Conservation (phyloP, 179 eudicot genomes). For the Pouteria campechiana region DNA sequence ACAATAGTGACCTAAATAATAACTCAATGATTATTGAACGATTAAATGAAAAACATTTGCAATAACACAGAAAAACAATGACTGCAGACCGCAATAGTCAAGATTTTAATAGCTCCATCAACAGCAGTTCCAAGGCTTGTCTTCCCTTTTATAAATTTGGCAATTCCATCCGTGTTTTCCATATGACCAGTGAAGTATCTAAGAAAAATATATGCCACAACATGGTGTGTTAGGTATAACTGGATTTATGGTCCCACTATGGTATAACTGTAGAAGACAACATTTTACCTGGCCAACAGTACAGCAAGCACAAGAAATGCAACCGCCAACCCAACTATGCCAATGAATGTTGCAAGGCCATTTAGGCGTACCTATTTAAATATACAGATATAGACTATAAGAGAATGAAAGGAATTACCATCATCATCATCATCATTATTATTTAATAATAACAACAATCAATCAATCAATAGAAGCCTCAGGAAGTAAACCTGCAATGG, state of each 20-base stretch:
- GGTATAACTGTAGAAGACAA: background rate
- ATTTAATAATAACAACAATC: too few relatives aligned
- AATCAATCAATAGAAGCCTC: background rate
- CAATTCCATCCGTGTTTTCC: slow-evolving; percentile 20
- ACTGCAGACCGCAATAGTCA: slow-evolving; percentile 88
- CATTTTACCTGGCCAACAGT: slow-evolving; percentile 52
- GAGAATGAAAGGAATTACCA: background rate
- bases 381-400: background rate
- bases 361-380: slow-evolving; percentile 70
- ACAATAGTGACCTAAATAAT: slow-evolving; percentile 79
- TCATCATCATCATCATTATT: background rate
- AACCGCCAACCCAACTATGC: slow-evolving; percentile 71
- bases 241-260: background rate
- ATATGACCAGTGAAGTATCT: slow-evolving; percentile 80
- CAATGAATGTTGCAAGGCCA: slow-evolving; percentile 91
- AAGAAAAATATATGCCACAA: background rate
- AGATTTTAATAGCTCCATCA: slow-evolving; percentile 67
- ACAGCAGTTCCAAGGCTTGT: slow-evolving; percentile 52
- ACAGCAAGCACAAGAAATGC: slow-evolving; percentile 60
- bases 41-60: background rate
- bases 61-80: background rate
- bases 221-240: too few relatives aligned
- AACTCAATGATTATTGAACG: slow-evolving; percentile 2
- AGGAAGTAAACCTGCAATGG: slow-evolving; percentile 69
- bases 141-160: slow-evolving; percentile 42